Conservation (phyloP, 768 basidiomycete species). For the Tremella fuciformis region DNA sequence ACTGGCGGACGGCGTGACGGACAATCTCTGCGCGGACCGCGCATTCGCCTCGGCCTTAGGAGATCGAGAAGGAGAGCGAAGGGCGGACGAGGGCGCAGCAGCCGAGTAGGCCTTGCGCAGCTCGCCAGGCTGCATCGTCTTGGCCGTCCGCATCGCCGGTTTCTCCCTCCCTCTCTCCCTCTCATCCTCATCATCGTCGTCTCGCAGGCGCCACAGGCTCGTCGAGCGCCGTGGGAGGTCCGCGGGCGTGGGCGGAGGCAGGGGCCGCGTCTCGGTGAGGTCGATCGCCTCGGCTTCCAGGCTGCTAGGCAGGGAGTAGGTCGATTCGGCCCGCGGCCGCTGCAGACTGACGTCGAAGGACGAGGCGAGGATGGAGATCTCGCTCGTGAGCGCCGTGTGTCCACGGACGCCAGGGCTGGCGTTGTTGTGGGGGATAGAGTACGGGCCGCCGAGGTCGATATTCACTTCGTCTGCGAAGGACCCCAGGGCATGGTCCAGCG, state of each 20-base stretch:
- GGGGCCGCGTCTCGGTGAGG: constrained; percentile 2
- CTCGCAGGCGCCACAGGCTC: background rate
- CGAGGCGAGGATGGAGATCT: no score
- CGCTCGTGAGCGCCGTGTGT: no score
- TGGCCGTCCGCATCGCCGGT: background rate
- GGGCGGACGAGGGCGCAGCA: background rate
- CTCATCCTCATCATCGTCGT: no score
- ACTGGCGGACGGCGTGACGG: background rate
- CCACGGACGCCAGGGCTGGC: no score
- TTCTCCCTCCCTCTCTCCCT: background rate
- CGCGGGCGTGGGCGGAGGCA: background rate
- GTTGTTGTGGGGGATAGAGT: no score
- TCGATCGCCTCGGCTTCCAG: constrained; percentile 11
- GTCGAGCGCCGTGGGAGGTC: background rate
- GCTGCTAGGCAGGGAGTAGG: background rate
- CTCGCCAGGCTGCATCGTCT: constrained; percentile 4
- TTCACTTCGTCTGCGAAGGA: no score
- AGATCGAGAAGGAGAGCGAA: no score
- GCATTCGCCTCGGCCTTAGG: background rate
- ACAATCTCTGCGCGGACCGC: background rate
- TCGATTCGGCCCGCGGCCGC: background rate
- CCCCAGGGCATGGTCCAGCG: no score
- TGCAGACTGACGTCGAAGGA: no score
- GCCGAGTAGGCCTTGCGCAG: constrained; percentile 1
- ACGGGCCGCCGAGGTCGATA: no score